Base-by-base conservation (phyloP, 2,329 filamentous ascomycete species). In the Gremmenia infestans region DNA sequence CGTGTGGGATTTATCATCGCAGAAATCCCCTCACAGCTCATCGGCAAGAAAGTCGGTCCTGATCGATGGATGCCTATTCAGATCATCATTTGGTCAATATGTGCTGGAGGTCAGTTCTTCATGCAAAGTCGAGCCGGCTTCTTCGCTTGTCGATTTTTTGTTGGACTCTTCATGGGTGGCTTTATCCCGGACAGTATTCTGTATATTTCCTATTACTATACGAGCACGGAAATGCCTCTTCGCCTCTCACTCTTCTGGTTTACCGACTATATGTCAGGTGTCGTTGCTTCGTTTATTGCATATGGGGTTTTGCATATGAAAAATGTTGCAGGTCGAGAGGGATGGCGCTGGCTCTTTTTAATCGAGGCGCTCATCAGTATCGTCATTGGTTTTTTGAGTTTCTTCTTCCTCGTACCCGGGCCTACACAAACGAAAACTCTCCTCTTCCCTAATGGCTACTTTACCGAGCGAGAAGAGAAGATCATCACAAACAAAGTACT, bases 171-270 rank as follows among this genome's bases (percentile, higher is more conserved):
- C 28, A 28, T 28, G 67, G 81, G 81, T 22, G 82, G 81, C 0
- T 86, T 86, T 60, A 85, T 86, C 50, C 81, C 82, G 0, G 82
- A 84, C 57, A 81, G 82, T 22, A 79, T 88, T 14, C 73, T 88
- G 0, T 91, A 86, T 70, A 74, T 90, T 5, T 85, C 82, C 3
- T 91, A 91, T 70, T 92, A 87, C 71, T 92, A 91, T 72, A 91
- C 82, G 47, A 82, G 82, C 0, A 78, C 78, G 52, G 88, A 91
- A 67, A 74, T 92, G 0, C 86, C 87, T 0, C 78, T 80, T 11
- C 80, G 88, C 1, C 72, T 91, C 8, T 8, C 28, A 8, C 82
- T 78, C 69, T 91, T 91, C 72, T 91, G 87, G 87, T 82, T 82
- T 0, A 78, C 85, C 0, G 81, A 87, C n/a, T 80, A 9, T 2